Evolutionary conservation across 2,329 filamentous ascomycete species (phyloP), one percentile per base, ranked within the genome.

Genomic region (Sporothrix brasiliensis): DNA sequence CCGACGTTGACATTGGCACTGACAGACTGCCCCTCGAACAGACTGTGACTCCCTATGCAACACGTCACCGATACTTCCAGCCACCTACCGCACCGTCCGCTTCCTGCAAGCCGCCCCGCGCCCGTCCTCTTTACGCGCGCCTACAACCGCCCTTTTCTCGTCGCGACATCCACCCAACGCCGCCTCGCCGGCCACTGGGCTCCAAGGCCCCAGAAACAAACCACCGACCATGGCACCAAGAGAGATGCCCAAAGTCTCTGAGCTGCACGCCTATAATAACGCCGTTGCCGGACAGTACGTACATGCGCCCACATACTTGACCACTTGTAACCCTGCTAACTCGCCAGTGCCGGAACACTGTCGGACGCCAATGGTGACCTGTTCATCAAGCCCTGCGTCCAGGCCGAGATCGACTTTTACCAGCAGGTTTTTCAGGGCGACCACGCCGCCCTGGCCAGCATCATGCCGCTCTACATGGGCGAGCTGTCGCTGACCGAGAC

Each of bases 331-430:
- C 47, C 5, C 69, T 16, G 68, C 63, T 69, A 39, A 69, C 19
- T 58, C 71, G 56, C 21, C 77, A 97, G 94, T 81, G 94, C 96
- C 75, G 95, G 95, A 74, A 94, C 97, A 61, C 87, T 97, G 76
- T 93, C 91, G 78, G 93, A 97, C 77, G 84, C 87, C 69, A 89
- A 92, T 68, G 95, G 95, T 78, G 88, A 91, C 73, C 84, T 98
- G 47, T 92, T 99, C 78, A 92, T 97, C 78, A 99, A 99, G 81
- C 95, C 95, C 21, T 98, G 94, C 80, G 97, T 92, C 0, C 82
- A 88, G 73, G 85, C 89, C 73, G 95, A 99, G 81, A 88, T 98
- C 76, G 86, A 89, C 58, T 99, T 99, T 80, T 99, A 99, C 84
- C 88, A 97, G 78, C 87, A 88, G 52, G 89, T 89, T 39, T 21